phyloP scores from a whole-genome alignment of 2,329 filamentous ascomycete species.

The Bipolaris cookei region DNA sequence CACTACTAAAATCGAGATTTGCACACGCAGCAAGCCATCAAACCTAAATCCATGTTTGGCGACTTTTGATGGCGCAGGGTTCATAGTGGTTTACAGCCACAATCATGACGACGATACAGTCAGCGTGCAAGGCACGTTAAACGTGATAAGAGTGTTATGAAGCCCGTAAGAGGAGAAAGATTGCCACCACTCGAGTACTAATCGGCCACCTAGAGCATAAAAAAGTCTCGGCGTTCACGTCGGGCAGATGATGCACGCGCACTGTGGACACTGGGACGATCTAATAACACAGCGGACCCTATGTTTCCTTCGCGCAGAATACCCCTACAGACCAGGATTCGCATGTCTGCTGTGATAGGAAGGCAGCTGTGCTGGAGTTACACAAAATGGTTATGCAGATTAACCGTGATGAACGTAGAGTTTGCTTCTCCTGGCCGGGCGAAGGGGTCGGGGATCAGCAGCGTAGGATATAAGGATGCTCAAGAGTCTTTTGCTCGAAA shows the following conservation, averaged over 20 bases:
- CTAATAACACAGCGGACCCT: background rate
- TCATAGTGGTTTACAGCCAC: background rate
- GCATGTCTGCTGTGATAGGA: background rate
- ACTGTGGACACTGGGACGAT: background rate
- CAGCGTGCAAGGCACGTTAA: background rate
- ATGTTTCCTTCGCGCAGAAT: background rate
- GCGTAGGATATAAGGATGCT: background rate
- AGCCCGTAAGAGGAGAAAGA: no score
- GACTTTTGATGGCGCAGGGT: background rate
- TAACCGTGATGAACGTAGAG: background rate
- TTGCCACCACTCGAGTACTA: no score
- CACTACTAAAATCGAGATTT: background rate
- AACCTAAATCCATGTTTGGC: background rate
- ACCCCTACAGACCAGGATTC: no score
- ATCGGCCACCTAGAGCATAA: no score
- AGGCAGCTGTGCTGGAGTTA: background rate
- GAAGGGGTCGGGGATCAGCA: background rate
- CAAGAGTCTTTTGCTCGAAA: background rate
- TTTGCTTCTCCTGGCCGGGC: background rate
- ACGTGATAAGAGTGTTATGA: no score
- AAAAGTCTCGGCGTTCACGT: background rate
- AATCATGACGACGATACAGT: background rate
- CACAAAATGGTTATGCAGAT: background rate
- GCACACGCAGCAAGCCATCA: background rate
- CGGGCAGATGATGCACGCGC: background rate